These are phyloP conservation scores for Xanthoceras sorbifolium DNA, from an alignment of 345 rosid species.

Conservation along the genomic window DNA sequence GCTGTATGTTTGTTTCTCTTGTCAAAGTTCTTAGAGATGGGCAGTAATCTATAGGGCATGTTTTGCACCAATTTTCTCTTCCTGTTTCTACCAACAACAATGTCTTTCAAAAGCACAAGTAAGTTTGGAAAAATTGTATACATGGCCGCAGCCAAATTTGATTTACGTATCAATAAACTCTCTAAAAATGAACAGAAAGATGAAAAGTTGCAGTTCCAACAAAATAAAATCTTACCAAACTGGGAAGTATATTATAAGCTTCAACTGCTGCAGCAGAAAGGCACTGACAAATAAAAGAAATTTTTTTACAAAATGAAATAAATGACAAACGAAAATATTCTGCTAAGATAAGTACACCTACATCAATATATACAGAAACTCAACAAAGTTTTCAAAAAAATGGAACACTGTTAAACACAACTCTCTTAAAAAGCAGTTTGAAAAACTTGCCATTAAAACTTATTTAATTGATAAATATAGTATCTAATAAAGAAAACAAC, in stretches of 20 bases:
- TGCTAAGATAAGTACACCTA: background rate
- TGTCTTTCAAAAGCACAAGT: background rate
- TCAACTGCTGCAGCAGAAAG: conserved; percentile 74
- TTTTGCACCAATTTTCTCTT: background rate
- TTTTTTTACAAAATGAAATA: conserved; percentile 16
- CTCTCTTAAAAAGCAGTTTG: background rate
- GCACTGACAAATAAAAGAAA: conserved; percentile 39
- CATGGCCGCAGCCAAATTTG: background rate
- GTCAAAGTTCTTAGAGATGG: background rate
- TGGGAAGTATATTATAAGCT: conserved; percentile 80
- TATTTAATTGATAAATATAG: background rate
- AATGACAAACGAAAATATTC: background rate
- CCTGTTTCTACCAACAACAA: background rate
- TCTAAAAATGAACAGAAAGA: background rate
- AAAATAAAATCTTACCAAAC: conserved; percentile 54
- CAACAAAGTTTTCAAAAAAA: background rate
- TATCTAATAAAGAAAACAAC: background rate
- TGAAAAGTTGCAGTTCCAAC: conserved; percentile 7
- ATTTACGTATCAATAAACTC: background rate
- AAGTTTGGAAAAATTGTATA: background rate
- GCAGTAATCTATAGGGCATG: background rate
- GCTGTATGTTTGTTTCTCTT: background rate
- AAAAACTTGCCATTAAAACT: background rate
- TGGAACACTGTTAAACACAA: background rate
- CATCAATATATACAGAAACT: background rate